Evolutionary conservation across 768 basidiomycete species (phyloP), one percentile per base, ranked within the genome.

Genomic region (Amanita molliuscula): DNA sequence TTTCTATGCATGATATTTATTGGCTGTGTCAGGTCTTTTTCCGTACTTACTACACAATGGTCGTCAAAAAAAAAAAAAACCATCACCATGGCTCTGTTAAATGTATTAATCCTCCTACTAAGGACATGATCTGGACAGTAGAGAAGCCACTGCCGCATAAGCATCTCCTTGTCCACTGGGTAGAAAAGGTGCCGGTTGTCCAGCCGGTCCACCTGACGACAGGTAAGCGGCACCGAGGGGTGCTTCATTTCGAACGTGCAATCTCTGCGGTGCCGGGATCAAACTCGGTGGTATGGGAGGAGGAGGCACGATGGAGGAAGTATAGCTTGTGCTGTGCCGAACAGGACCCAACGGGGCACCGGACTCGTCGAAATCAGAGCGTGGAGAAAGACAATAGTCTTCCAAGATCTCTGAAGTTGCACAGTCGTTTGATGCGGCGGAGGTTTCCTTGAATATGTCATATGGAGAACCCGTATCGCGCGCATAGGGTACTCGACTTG

Each of bases 211-310:
- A 13, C 6, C 21, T 11, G 10, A 3, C 13, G 15, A 15, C 15
- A 43, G 7, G 6, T 7, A 21, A 15, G 15, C 21, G 13, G 31
- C 31, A 18, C 21, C 31, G 7, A 41, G 34, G 0, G 48, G 48
- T 35, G 48, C 40, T 23, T 50, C 48, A 21, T 50, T 33, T 13
- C 48, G 40, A 6, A 42, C 25, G 41, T 50, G 31, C 41, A 50
- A 43, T 23, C 29, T 42, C 13, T 50, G 48, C 15, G 48, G 48
- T 15, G 48, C 48, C 11, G 48, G 35, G 7, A 44, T 29, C 7
- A 50, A 20, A 31, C 48, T 43, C 4, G 33, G 29, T 1, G 48
- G 48, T 15, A 50, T 41, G 3, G 42, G 29, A n/a, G 40, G 48
- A 29, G 48, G 48, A n/a, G 23, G 15, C n/a, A 7, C 2, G 6